Evolutionary conservation across 116 monocot genomes (phyloP), one percentile per base, ranked within the genome.

Genomic region (Iris pallida): DNA sequence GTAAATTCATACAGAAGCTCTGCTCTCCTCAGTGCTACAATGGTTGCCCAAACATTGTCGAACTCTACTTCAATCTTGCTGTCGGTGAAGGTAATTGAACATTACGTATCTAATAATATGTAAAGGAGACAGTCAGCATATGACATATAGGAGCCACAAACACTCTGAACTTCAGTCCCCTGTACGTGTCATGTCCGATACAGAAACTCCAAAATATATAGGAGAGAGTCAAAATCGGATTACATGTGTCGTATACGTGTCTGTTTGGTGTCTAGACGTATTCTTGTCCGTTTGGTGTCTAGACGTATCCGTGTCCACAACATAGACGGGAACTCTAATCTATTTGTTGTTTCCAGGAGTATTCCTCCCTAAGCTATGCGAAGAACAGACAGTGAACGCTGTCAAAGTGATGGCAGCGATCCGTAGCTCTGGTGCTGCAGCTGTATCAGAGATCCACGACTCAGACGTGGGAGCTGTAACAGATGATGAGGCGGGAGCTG

Each of bases 351-450:
- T 66, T 2, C 5, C 66, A 75, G 75, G 75, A 48, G 57, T 68
- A 46, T 57, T 59, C 52, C 67, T 75, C 4, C 67, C 75, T 5
- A 15, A 59, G 10, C 17, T 75, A 12, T 75, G 75, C 16, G 42
- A 59, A 30, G 30, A 30, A 30, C 30, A 30, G 2, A 57, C 42
- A n/a, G 17, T 14, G 8, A 48, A 59, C 53, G 55, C 54, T 7
- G 65, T 44, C 45, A 57, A 61, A 16, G 51, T 15, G 20, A 76
- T 69, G 76, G 76, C 63, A 3, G 69, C 68, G 76, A 20, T 76
- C 0, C 16, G 20, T 1, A 69, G 55, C 54, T 69, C 76, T 8
- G 59, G 76, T 41, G 74, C 42, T 30, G 30, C 30, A 30, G 30
- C 30, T 30, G 30, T 30, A 30, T 30, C 30, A 30, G 30, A 30